Percentiles rank a stretch among this genome's conserved stretches.
These are phyloP conservation scores for Xenoacremonium recifei DNA, from an alignment of 2,329 filamentous ascomycete genomes.

Conservation along the genomic window DNA sequence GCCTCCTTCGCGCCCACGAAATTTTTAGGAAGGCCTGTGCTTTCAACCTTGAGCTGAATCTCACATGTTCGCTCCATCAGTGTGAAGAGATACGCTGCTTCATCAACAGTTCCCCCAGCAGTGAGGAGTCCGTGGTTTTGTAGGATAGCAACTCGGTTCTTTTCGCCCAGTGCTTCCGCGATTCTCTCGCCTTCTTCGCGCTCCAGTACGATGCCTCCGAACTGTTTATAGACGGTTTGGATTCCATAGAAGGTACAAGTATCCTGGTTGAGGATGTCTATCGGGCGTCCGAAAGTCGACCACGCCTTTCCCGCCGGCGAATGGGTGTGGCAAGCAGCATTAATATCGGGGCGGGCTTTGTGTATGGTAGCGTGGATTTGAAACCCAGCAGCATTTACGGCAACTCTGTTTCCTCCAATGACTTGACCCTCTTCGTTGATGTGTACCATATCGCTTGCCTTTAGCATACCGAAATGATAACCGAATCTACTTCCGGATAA, in stretches of 20 bases:
- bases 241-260: slow-evolving; percentile 52
- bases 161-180: slow-evolving; percentile 51
- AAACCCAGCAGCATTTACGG: slow-evolving; percentile 59
- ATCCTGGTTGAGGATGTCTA: slow-evolving; percentile 62
- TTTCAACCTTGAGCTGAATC: slow-evolving; percentile 29
- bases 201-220: slow-evolving; percentile 60
- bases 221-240: slow-evolving; percentile 57
- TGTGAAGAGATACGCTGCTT: slow-evolving; percentile 62
- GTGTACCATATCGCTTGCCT: slow-evolving; percentile 59
- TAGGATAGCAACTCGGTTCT: slow-evolving; percentile 53
- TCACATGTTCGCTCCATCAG: slow-evolving; percentile 28
- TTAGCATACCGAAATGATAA: slow-evolving; percentile 58
- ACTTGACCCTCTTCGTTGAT: slow-evolving; percentile 56
- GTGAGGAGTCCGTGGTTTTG: slow-evolving; percentile 64
- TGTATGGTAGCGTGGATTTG: slow-evolving; percentile 59
- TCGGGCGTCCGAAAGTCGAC: slow-evolving; percentile 51
- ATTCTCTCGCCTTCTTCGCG: slow-evolving; percentile 58
- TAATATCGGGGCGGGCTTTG: slow-evolving; percentile 55
- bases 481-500: slow-evolving; percentile 41
- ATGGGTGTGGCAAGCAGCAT: slow-evolving; percentile 60
- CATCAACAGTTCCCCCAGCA: slow-evolving; percentile 61
- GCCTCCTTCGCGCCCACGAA: slow-evolving; percentile 36
- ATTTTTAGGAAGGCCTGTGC: slow-evolving; percentile 23
- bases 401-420: slow-evolving; percentile 53
- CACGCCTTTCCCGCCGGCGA: slow-evolving; percentile 57